Evolutionary conservation across 2,329 filamentous ascomycete genomes (phyloP).

Genomic region (Trichophyton verrucosum): DNA sequence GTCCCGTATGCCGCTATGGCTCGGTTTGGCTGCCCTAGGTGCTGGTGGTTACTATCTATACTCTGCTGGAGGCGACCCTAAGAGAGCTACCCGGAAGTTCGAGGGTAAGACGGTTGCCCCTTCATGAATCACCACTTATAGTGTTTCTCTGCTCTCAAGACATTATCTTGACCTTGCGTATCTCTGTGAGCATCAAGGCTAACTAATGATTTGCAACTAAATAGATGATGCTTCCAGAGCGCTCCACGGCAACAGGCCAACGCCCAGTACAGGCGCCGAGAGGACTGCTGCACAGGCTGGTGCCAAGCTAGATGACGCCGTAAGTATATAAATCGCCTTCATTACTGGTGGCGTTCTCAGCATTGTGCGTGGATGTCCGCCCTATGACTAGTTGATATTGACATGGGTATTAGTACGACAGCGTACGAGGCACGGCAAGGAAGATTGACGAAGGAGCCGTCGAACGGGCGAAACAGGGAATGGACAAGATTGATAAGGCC

Average conservation of each 20-base stretch:
- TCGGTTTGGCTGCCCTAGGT: conserved; percentile 49
- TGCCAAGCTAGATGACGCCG: conserved; percentile 55
- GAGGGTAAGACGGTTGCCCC: conserved; percentile 51
- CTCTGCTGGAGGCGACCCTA: conserved; percentile 65
- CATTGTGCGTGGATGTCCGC: not conserved
- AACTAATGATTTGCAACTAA: not conserved
- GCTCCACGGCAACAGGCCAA: conserved; percentile 49
- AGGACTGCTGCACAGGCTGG: conserved; percentile 52
- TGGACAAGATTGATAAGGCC: conserved; percentile 44
- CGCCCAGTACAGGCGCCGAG: conserved; percentile 33
- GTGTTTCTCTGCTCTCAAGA: conserved; percentile 9
- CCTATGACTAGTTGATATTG: not conserved
- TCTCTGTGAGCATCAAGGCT: not conserved
- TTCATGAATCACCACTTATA: too few species aligned
- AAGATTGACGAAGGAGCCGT: conserved; percentile 51
- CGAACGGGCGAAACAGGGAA: conserved; percentile 49
- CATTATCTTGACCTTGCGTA: not conserved
- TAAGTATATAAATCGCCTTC: conserved; percentile 34
- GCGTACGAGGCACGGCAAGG: conserved; percentile 44
- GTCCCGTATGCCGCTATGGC: conserved; percentile 25
- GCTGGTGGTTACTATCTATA: conserved; percentile 86
- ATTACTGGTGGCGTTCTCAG: not conserved
- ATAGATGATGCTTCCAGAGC: conserved; percentile 65
- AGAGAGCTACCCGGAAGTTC: conserved; percentile 71
- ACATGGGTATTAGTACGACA: conserved; percentile 37